Base-by-base conservation (phyloP, 495 filamentous ascomycete genomes). In the Aspergillus bridgeri region DNA sequence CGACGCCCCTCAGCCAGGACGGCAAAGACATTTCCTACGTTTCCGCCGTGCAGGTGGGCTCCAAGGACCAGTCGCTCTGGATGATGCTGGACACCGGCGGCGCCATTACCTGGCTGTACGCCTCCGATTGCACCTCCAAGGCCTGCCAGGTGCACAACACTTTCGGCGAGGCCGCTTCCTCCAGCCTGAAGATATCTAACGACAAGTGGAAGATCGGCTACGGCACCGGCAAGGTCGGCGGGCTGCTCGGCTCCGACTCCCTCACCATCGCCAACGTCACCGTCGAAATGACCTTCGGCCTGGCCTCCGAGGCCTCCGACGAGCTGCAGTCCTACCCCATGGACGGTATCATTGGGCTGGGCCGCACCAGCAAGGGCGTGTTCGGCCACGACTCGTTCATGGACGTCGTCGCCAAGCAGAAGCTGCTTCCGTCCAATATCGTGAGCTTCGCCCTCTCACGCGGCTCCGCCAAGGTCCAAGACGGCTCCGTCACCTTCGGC, bases 321-420 rank as follows among this genome's bases (percentile, higher is more conserved):
- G 82, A 91, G 48, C 93, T 96, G 69, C 58, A 71, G 25, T 79
- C 78, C 59, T 94, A 91, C 63, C 86, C 90, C 18, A 88, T 94
- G 60, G 91, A 96, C 65, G 91, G 91, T n/a, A 94, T 96, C 49
- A 70, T 95, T 6, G 91, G 89, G 6, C 72, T 95, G n/a, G 85
- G 85, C 7, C 84, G 72, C 61, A 74, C 70, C 51, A 72, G 58
- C 63, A 74, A 63, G 42, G 70, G 57, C 38, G 69, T 68, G 6
- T 76, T 76, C 61, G 69, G 70, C 11, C 77, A 78, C 8, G 79
- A 85, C 25, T 86, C 81, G 1, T 83, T 91, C 61, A 80, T 92
- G 73, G 80, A 85, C 38, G 64, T 73, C 23, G 74, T 93, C 21
- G 75, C 73, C n/a, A 60, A 79, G 3, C 71, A 82, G n/a, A 79